phyloP scores from a whole-genome alignment of 495 filamentous ascomycete genomes.

The Lentithecium fluviatile region DNA sequence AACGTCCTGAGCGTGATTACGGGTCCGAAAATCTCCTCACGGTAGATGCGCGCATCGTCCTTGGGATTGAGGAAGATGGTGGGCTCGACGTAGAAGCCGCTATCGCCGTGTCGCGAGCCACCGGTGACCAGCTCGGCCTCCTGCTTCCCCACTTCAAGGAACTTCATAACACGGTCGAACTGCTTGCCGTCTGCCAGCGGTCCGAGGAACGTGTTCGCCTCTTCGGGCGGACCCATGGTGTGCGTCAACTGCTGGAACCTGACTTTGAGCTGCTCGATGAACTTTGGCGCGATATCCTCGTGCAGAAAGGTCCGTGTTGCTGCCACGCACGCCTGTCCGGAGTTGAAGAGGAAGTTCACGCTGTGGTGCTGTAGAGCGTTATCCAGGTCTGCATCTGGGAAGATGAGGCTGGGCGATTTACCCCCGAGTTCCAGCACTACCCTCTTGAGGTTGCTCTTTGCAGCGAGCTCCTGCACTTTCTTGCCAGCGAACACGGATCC shows the following conservation, averaged over 20 bases:
- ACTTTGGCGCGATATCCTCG: conserved; percentile 39
- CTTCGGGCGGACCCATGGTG: conserved; percentile 33
- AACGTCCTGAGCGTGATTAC: conserved; percentile 52
- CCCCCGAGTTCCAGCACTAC: conserved; percentile 44
- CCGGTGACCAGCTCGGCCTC: conserved; percentile 39
- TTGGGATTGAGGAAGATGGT: conserved; percentile 50
- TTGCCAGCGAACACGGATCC: conserved; percentile 39
- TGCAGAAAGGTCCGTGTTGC: conserved; percentile 40
- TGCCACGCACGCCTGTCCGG: conserved; percentile 31
- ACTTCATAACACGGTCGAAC: conserved; percentile 42
- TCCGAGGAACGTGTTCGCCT: conserved; percentile 38
- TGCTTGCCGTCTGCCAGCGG: conserved; percentile 43
- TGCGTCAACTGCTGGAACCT: conserved; percentile 35
- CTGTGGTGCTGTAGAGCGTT: conserved; percentile 36
- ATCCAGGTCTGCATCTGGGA: conserved; percentile 44
- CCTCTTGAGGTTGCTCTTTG: conserved; percentile 43
- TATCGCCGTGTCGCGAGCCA: conserved; percentile 34
- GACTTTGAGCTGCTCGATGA: conserved; percentile 40
- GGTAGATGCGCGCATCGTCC: conserved; percentile 48
- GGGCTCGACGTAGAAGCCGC: conserved; percentile 50
- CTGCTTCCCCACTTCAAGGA: conserved; percentile 36
- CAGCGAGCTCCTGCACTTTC: conserved; percentile 39
- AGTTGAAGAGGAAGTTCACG: conserved; percentile 38
- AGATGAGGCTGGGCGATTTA: conserved; percentile 43
- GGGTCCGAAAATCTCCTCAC: conserved; percentile 56